Base-by-base conservation (phyloP, 2,329 filamentous ascomycete genomes). In the Coniochaeta hoffmannii region DNA sequence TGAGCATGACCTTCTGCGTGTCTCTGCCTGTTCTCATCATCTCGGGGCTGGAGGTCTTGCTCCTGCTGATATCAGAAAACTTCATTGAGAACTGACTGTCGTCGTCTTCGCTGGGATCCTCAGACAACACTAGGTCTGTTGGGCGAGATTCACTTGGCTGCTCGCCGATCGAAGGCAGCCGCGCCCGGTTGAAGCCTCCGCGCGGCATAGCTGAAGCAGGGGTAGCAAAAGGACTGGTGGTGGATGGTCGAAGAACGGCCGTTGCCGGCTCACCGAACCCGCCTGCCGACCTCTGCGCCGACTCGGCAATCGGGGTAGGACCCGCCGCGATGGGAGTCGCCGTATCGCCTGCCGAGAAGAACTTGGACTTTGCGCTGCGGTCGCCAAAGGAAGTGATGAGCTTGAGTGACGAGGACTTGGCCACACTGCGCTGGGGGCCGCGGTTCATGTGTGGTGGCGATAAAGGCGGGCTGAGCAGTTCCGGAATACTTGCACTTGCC, bases 351-450 rank as follows among this genome's bases (percentile, higher is more conserved):
- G 74, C 68, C 0, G 76, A 73, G 62, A 86, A 83, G 71, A 89
- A 85, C 69, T 83, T 85, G 54, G 85, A 82, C 59, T 86, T 85
- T 22, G 76, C 74, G 4, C 73, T 73, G 49, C 77, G 76, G 50
- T 85, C 82, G 8, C 85, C 88, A 64, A 99, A 97, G 0, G 88
- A 87, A 0, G 94, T 97, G 64, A 97, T 95, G 1, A 97, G 81
- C 69, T 95, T 96, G 58, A 97, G 76, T 0, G 93, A 85, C 10
- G 90, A 89, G 28, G 87, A 86, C 73, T 95, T 95, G 12, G 86
- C 84, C 53, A 90, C 83, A 72, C 80, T 80, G 60, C 80, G 74
- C 67, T 82, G 77, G 54, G 82, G 80, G 1, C 81, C 81, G 58
- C 75, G 77, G 58, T 79, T 80, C 53, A 83, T 66, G 24, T 82